phyloP scores from a whole-genome alignment of 2,329 filamentous ascomycete genomes.

The Orbilia javanica region DNA sequence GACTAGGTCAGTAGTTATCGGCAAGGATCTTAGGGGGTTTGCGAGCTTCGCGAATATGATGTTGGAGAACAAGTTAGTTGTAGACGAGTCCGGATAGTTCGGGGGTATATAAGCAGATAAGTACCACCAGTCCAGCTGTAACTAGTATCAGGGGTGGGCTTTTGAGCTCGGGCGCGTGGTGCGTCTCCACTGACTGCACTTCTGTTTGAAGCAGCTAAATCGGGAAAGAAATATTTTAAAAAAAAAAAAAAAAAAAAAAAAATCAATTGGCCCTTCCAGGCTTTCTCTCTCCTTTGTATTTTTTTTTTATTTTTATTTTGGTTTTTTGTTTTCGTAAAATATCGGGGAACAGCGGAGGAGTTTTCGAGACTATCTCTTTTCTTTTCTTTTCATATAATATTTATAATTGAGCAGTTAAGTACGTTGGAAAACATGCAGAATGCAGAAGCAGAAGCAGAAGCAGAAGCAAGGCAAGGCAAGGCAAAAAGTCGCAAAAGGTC shows the following conservation, averaged over 20 bases:
- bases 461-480: not conserved
- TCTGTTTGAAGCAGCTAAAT: conserved; percentile 23
- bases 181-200: conserved; percentile 24
- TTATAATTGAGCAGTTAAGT: not conserved
- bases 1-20: conserved; percentile 4
- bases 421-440: not conserved
- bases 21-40: conserved; percentile 14
- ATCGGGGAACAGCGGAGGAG: too few species aligned
- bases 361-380: not conserved
- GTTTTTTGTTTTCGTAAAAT: too few species aligned
- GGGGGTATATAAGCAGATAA: conserved; percentile 34
- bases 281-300: too few species aligned
- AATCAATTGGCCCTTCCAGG: too few species aligned
- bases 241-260: too few species aligned
- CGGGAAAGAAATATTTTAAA: conserved; percentile 17
- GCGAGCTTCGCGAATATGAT: conserved; percentile 21
- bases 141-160: conserved; percentile 39
- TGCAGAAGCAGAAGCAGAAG: not conserved
- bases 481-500: conserved; percentile 1
- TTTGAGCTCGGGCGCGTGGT: conserved; percentile 20
- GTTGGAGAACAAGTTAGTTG: conserved; percentile 27
- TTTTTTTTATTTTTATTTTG: too few species aligned
- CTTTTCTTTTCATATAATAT: not conserved
- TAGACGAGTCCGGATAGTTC: conserved; percentile 28
- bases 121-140: too few species aligned